Conservation (phyloP, 169 alveolate genomes). For the Blepharisma undulans region DNA sequence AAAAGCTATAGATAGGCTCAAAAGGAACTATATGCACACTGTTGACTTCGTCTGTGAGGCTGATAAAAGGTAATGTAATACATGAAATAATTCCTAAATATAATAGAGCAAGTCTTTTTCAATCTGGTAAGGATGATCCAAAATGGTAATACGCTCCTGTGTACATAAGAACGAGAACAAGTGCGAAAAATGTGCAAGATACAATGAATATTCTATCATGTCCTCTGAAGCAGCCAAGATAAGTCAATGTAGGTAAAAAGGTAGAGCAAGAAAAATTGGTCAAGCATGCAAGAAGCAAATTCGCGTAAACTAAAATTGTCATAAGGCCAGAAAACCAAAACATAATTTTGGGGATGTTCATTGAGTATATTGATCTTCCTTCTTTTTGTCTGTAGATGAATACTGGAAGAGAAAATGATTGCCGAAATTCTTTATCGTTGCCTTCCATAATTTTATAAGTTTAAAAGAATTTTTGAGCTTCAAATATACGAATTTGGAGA, state of each 20-base stretch:
- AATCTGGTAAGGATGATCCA: background rate
- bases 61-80: background rate
- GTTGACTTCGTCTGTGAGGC: slow-evolving; percentile 33
- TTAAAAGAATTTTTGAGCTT: background rate
- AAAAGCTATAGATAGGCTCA: background rate
- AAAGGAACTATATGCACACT: background rate
- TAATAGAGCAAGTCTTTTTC: background rate
- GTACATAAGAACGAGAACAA: slow-evolving; percentile 9
- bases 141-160: background rate
- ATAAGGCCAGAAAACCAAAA: background rate
- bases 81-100: background rate
- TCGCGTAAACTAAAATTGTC: background rate
- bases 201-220: slow-evolving; percentile 41
- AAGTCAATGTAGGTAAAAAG: slow-evolving; percentile 10
- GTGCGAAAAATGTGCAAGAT: slow-evolving; percentile 14
- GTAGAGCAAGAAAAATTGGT: slow-evolving; percentile 24
- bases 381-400: background rate
- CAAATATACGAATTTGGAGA: background rate
- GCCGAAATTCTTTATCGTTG: background rate
- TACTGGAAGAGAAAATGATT: background rate
- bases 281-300: slow-evolving; percentile 20
- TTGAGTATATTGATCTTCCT: background rate
- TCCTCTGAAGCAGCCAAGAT: slow-evolving; percentile 42
- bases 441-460: background rate
- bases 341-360: background rate